Evolutionary conservation across 495 filamentous ascomycete species (phyloP), one percentile per base, ranked within the genome.

Genomic region (Parmelia sp.): DNA sequence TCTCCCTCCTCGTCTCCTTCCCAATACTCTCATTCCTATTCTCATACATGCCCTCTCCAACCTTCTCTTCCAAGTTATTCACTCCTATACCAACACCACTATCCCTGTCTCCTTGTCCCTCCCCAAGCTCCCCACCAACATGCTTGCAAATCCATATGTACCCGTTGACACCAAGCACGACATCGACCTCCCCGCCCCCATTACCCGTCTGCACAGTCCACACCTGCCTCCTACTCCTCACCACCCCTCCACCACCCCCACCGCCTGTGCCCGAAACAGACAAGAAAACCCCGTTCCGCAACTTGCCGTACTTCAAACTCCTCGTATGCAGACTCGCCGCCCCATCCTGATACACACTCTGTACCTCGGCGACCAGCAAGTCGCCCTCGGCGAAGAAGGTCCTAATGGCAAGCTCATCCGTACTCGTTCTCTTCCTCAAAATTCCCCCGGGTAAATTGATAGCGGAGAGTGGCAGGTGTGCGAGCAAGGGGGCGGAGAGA

Each of bases 401-500:
- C 27, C 94, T 84, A 71, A 98, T 97, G 70, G 96, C 91, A 64
- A 98, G 79, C 76, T 97, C 95, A 72, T 98, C 94, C 8, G 93
- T 92, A 68, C 88, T 90, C 7, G 94, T 97, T 66, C 94, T 81
- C 70, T 90, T 89, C 37, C 94, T 84, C 69, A 96, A 81, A 69
- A 96, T 96, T 39, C 94, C 93, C 57, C 94, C 94, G 12, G 94
- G 95, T 3, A 97, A 78, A 71, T 98, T 97, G 75, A 98, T 97
- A 45, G 90, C 87, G 58, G 83, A 86, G 9, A 98, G 82, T 9
- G 91, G 91, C 0, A 98, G 83, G 27, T 85, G 79, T 0, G 93
- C 92, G 2, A 96, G 86, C 42, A 92, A 82, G 0, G 91, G 87
- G 25, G 88, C 87, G 58, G 89, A 88, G 55, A 98, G 87, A 72